Conservation (phyloP, 768 basidiomycete species). For the Pisolithus sp. region DNA sequence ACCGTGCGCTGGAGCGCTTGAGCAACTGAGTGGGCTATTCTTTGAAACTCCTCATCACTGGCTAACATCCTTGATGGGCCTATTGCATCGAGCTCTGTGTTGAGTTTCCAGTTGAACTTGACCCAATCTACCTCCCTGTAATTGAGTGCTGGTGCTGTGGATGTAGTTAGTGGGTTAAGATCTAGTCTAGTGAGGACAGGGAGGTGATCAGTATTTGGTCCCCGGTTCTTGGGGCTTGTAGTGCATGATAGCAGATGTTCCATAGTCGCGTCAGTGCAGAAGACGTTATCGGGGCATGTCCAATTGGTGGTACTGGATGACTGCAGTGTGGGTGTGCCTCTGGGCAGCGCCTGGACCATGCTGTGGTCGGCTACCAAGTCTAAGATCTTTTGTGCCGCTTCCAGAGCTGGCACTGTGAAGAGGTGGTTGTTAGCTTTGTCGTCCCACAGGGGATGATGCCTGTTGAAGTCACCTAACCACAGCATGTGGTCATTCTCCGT, state of each 20-base stretch:
- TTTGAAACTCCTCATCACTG: constrained; percentile 7
- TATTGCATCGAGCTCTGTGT: background rate
- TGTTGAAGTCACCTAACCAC: constrained; percentile 27
- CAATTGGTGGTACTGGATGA: constrained; percentile 24
- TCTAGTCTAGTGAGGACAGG: too few relatives aligned
- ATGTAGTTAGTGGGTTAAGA: too few relatives aligned
- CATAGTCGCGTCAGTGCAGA: background rate
- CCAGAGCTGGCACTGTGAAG: constrained; percentile 4
- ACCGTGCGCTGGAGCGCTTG: constrained; percentile 11
- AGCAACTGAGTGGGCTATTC: too few relatives aligned
- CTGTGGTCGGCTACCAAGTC: constrained; percentile 13
- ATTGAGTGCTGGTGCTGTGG: background rate
- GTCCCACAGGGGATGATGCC: constrained; percentile 30
- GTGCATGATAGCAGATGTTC: background rate
- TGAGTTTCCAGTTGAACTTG: background rate
- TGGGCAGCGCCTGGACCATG: constrained; percentile 31
- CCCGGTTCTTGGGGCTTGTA: accelerated
- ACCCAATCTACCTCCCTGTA: constrained; percentile 6
- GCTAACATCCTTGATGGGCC: background rate
- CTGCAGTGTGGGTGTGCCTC: constrained; percentile 30
- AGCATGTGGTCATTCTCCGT: constrained; percentile 8
- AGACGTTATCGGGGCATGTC: constrained; percentile 6
- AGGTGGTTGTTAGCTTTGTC: constrained; percentile 14
- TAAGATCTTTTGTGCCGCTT: too few relatives aligned
- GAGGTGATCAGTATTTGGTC: constrained; percentile 8